Conservation (phyloP, 352 stramenopile species). For the Pythium dissotocum region DNA sequence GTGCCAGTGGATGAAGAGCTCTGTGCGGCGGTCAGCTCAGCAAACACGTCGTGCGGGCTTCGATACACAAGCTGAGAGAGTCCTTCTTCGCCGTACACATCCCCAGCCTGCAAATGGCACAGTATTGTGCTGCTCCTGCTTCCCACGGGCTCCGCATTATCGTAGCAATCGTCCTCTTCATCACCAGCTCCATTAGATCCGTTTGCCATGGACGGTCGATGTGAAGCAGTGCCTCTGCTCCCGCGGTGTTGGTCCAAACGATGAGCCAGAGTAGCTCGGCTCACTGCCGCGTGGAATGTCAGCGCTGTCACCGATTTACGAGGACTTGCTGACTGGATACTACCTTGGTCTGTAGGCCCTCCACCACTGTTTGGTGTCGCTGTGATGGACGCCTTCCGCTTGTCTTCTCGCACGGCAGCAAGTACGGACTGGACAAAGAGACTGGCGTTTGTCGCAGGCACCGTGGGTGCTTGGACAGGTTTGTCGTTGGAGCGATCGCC, state of each 20-base stretch:
- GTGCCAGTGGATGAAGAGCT: background rate
- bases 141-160: background rate
- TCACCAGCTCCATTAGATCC: background rate
- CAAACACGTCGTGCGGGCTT: slow-evolving; percentile 31
- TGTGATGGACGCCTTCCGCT: slow-evolving; percentile 11
- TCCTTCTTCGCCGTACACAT: slow-evolving; percentile 58
- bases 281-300: slow-evolving; percentile 22
- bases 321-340: background rate
- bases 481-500: background rate
- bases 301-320: slow-evolving; percentile 8
- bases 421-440: slow-evolving; percentile 56
- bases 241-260: slow-evolving; percentile 16
- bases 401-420: slow-evolving; percentile 41
- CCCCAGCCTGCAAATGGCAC: slow-evolving; percentile 41
- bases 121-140: slow-evolving; percentile 30
- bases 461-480: background rate
- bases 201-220: background rate
- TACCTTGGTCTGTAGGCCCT: background rate
- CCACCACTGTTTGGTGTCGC: background rate
- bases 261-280: slow-evolving; percentile 16
- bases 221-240: background rate
- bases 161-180: background rate
- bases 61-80: slow-evolving; percentile 23
- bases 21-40: background rate
- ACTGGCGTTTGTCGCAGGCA: slow-evolving; percentile 1